phyloP scores from a whole-genome alignment of 1,139 yeast genomes.

The Debaryomycetaceae sp. region DNA sequence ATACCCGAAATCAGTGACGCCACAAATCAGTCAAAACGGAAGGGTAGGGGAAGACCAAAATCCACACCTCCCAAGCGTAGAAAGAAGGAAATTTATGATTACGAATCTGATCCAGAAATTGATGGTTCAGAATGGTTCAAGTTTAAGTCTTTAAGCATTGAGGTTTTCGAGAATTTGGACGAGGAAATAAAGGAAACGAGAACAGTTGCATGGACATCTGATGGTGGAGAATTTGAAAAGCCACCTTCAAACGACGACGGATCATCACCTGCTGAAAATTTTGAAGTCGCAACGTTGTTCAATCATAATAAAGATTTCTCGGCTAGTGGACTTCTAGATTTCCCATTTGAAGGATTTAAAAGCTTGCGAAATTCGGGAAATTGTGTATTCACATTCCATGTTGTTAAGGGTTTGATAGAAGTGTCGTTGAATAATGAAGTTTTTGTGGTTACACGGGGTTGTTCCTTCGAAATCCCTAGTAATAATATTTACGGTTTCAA shows the following conservation, averaged over 20 bases:
- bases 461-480: conserved; percentile 79
- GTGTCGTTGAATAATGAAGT: conserved; percentile 58
- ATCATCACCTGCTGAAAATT: conserved; percentile 47
- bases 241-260: conserved; percentile 33
- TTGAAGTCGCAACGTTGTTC: conserved; percentile 63
- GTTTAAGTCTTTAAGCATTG: conserved; percentile 43
- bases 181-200: conserved; percentile 42
- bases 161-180: conserved; percentile 54
- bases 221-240: conserved; percentile 47
- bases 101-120: conserved; percentile 41
- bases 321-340: conserved; percentile 73
- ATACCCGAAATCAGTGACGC: conserved; percentile 28
- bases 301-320: conserved; percentile 62
- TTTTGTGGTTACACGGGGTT: conserved; percentile 68
- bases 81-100: conserved; percentile 21
- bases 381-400: conserved; percentile 71
- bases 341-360: conserved; percentile 66
- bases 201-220: conserved; percentile 68
- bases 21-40: conserved; percentile 1
- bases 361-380: conserved; percentile 61
- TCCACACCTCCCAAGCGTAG: conserved; percentile 12
- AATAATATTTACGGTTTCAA: conserved; percentile 66
- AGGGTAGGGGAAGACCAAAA: conserved; percentile 12
- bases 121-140: conserved; percentile 58
- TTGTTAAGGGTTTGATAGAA: conserved; percentile 67